Conservation (phyloP, 306 rosid genomes). For the Glycine soja region DNA sequence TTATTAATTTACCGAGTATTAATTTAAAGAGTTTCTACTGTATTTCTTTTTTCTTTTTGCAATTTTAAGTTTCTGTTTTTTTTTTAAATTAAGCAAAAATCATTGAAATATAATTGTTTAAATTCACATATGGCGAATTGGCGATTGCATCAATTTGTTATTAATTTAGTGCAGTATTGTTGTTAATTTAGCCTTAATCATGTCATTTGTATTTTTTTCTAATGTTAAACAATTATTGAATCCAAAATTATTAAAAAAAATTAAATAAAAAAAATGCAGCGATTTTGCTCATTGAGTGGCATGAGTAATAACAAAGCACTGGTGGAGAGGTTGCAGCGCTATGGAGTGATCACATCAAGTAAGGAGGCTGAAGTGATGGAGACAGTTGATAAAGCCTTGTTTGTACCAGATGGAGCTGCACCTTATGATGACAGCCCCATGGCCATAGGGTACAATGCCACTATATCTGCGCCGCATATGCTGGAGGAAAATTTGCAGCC, state of each 20-base stretch:
- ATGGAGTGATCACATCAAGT: conserved; percentile 73
- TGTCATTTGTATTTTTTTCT: not conserved
- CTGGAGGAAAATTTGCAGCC: conserved; percentile 87
- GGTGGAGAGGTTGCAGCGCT: conserved; percentile 80
- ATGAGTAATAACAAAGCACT: conserved; percentile 70
- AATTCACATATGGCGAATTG: no score
- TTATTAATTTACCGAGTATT: no score
- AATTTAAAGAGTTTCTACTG: no score
- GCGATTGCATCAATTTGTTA: not conserved
- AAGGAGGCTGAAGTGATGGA: conserved; percentile 83
- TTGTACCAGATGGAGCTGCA: conserved; percentile 73
- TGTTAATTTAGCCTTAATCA: not conserved
- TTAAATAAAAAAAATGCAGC: no score
- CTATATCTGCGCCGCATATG: conserved; percentile 99
- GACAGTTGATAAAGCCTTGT: conserved; percentile 78
- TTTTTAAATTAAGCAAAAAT: no score
- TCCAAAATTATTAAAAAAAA: no score
- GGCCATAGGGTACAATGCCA: conserved; percentile 92
- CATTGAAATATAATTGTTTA: no score
- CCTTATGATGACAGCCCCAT: conserved; percentile 84
- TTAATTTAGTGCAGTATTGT: not conserved
- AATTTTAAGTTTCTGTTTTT: no score
- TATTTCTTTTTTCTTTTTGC: not conserved
- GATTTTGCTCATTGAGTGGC: conserved; percentile 55
- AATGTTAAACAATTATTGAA: no score